phyloP scores from a whole-genome alignment of 306 rosid genomes.

The Albizia julibrissin region DNA sequence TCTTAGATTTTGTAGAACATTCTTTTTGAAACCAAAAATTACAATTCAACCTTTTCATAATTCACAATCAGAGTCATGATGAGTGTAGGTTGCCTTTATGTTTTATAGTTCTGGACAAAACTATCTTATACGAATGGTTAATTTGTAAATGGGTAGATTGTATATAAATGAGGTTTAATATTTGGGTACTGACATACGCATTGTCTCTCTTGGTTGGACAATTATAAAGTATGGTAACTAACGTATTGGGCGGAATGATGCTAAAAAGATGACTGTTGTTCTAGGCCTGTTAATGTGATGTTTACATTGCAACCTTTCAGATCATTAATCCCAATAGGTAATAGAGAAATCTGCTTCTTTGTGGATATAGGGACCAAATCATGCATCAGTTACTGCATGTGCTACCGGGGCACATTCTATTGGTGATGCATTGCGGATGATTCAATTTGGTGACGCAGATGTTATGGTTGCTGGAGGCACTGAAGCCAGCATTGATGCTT shows the following conservation, averaged over 20 bases:
- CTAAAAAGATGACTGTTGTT: constrained; percentile 29
- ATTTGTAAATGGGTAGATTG: constrained; percentile 10
- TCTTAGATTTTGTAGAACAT: not conserved
- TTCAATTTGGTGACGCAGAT: constrained; percentile 95
- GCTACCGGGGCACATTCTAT: constrained; percentile 96
- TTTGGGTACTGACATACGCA: constrained; percentile 19
- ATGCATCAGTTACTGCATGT: constrained; percentile 94
- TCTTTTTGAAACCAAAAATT: not conserved
- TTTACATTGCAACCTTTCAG: not conserved
- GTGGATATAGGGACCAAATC: constrained; percentile 80
- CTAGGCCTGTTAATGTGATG: constrained; percentile 21
- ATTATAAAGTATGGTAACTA: constrained; percentile 7
- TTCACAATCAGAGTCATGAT: not conserved
- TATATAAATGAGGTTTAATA: constrained; percentile 26
- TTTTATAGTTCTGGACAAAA: constrained; percentile 14
- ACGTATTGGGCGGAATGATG: constrained; percentile 5
- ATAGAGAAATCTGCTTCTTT: constrained; percentile 19
- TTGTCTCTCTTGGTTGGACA: not conserved
- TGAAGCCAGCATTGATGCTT: constrained; percentile 95
- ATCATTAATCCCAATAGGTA: constrained; percentile 14
- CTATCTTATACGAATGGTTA: not conserved
- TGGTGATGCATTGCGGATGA: constrained; percentile 96
- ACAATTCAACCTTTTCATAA: not conserved
- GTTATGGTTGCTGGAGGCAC: constrained; percentile 98
- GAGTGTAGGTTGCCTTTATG: not conserved